Base-by-base conservation (phyloP, 768 basidiomycete species). In the Bullera alba region DNA sequence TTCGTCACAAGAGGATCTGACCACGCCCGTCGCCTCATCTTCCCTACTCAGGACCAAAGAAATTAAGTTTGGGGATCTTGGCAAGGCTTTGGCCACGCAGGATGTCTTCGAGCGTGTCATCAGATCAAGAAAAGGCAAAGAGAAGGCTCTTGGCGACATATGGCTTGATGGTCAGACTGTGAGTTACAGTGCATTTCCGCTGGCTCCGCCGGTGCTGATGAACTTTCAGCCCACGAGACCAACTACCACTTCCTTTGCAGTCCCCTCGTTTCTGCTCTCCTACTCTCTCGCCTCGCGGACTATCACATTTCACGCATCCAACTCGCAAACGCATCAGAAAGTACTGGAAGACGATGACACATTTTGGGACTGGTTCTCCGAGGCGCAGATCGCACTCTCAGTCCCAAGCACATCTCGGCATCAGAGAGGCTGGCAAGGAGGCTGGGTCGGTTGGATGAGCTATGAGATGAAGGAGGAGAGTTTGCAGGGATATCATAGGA, bases 401-500 rank as follows among this genome's bases (percentile, higher is more conserved):
- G n/a, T 44, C 17, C 19, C 46, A 1, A 10, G n/a, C 15, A 25
- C 29, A 29, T 14, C 19, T 45, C 19, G 27, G 29, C 32, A 46
- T 21, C 35, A 17, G 19, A 7, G 48, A 16, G 58, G 62, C 1
- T 73, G 63, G 58, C 56, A 60, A 48, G 67, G 67, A 25, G 73
- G 73, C 2, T 73, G 70, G 70, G 66, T 73, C 2, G 73, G 73
- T 14, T 74, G 72, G 69, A 67, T 70, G 41, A 63, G 66, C 0
- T 74, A 72, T 50, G 73, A 73, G 50, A 73, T 74, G 71, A 73
- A 73, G 53, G 55, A 57, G 35, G 71, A 73, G 56, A 69, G 63
- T 47, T 36, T 74, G 46, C 53, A 54, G 2, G 70, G 71, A 25
- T 73, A 72, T 44, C 37, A 28, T 8, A 45, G 60, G 10, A 23